Conservation (phyloP, 331 rosid species). For the Rhamnella rubrinervis region DNA sequence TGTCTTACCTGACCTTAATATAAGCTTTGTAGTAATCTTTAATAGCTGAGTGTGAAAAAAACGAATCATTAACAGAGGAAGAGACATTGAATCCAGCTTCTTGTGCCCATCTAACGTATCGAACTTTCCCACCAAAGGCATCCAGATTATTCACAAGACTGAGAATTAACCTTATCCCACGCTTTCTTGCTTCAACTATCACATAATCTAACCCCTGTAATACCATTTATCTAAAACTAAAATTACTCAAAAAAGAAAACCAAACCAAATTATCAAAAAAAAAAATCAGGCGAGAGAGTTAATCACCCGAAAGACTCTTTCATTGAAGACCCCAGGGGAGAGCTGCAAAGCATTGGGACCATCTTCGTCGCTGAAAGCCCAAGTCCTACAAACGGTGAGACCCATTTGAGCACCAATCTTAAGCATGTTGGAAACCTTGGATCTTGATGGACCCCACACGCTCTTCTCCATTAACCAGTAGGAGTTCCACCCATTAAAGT, state of each 20-base stretch:
- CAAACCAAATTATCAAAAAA: background rate
- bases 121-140: constrained; percentile 25
- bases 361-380: constrained; percentile 26
- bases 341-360: constrained; percentile 15
- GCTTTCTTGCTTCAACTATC: constrained; percentile 22
- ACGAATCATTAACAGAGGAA: constrained; percentile 11
- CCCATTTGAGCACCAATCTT: constrained; percentile 21
- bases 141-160: constrained; percentile 17
- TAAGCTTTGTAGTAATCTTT: constrained; percentile 21
- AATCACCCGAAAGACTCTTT: constrained; percentile 18
- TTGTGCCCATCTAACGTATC: constrained; percentile 24
- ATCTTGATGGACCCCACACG: constrained; percentile 12
- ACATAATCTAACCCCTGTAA: constrained; percentile 22
- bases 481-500: constrained; percentile 28
- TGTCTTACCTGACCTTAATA: constrained; percentile 7
- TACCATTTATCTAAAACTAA: background rate
- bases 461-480: constrained; percentile 27
- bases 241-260: background rate
- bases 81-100: constrained; percentile 14
- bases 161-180: constrained; percentile 17
- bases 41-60: constrained; percentile 13
- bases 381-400: constrained; percentile 20
- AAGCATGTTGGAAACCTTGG: constrained; percentile 20
- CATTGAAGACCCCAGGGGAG: constrained; percentile 25
- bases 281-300: background rate